Evolutionary conservation across 2,329 filamentous ascomycete species (phyloP).

Genomic region (Bipolaris sorokiniana): DNA sequence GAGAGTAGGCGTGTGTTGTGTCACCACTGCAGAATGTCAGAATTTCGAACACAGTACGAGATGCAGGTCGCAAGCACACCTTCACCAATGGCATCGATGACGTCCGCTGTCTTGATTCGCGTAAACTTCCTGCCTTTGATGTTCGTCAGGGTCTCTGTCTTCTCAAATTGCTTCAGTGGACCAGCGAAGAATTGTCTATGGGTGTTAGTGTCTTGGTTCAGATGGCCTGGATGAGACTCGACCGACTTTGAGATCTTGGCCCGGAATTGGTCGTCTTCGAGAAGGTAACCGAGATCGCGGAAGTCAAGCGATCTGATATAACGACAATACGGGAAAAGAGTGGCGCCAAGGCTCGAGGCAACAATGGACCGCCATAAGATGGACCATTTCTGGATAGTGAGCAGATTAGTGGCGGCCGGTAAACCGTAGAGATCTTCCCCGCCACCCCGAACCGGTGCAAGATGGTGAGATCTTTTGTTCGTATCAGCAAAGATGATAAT

Average conservation of each 20-base stretch:
- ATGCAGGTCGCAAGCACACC: conserved; percentile 34
- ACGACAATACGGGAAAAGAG: conserved; percentile 70
- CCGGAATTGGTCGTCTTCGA: conserved; percentile 65
- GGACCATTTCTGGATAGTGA: conserved; percentile 64
- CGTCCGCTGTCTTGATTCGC: conserved; percentile 50
- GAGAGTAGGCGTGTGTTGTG: conserved; percentile 59
- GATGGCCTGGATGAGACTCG: not conserved
- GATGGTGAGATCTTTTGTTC: conserved; percentile 50
- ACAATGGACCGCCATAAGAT: conserved; percentile 72
- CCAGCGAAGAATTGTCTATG: conserved; percentile 59
- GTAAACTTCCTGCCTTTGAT: conserved; percentile 39
- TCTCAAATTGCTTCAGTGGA: conserved; percentile 54
- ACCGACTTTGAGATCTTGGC: conserved; percentile 63
- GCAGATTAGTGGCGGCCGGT: conserved; percentile 51
- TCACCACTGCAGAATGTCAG: conserved; percentile 49
- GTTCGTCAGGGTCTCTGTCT: conserved; percentile 25
- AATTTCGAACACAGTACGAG: conserved; percentile 2
- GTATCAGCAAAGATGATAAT: not conserved
- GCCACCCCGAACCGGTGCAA: conserved; percentile 54
- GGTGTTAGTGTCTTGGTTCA: conserved; percentile 11
- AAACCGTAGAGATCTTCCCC: conserved; percentile 45
- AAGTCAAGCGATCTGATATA: conserved; percentile 71
- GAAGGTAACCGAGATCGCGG: conserved; percentile 63
- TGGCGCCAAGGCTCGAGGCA: conserved; percentile 66
- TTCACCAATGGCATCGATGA: conserved; percentile 58